These are phyloP conservation scores for Trametes villosa DNA, from an alignment of 768 basidiomycete species.

Conservation along the genomic window DNA sequence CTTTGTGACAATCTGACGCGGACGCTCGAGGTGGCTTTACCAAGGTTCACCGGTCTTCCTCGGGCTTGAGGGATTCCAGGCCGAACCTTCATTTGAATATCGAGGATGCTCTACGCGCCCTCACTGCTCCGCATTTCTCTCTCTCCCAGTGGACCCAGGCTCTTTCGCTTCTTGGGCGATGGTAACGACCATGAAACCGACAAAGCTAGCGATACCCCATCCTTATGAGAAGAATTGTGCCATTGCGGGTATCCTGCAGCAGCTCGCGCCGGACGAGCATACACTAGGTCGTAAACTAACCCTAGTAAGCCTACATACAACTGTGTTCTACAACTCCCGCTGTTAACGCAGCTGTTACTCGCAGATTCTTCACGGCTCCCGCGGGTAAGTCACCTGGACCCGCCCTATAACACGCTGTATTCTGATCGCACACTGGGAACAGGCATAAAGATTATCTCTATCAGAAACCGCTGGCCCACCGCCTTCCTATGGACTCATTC, in stretches of 20 bases:
- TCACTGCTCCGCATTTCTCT: too few species aligned
- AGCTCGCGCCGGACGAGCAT: constrained; percentile 50
- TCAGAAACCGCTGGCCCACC: constrained; percentile 69
- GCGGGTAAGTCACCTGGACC: constrained; percentile 57
- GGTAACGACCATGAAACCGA: constrained; percentile 18
- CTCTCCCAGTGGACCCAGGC: too few species aligned
- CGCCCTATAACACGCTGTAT: background rate
- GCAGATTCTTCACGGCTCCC: constrained; percentile 78
- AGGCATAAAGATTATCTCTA: constrained; percentile 89
- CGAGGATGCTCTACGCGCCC: too few species aligned
- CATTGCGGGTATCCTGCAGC: constrained; percentile 59
- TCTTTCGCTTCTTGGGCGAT: background rate
- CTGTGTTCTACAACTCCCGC: constrained; percentile 1
- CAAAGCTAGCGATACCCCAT: constrained; percentile 25
- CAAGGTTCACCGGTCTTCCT: too few species aligned
- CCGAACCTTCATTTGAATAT: too few species aligned
- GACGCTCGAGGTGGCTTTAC: too few species aligned
- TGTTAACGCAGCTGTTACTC: constrained; percentile 14
- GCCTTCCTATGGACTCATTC: constrained; percentile 77
- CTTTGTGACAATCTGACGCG: too few species aligned
- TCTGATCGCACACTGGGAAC: constrained; percentile 6
- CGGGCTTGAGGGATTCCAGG: too few species aligned
- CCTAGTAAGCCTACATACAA: constrained; percentile 50
- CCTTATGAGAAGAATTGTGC: constrained; percentile 12
- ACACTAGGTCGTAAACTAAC: constrained; percentile 66